Evolutionary conservation across 2,329 filamentous ascomycete genomes (phyloP).

Genomic region (Zarea fungicola): DNA sequence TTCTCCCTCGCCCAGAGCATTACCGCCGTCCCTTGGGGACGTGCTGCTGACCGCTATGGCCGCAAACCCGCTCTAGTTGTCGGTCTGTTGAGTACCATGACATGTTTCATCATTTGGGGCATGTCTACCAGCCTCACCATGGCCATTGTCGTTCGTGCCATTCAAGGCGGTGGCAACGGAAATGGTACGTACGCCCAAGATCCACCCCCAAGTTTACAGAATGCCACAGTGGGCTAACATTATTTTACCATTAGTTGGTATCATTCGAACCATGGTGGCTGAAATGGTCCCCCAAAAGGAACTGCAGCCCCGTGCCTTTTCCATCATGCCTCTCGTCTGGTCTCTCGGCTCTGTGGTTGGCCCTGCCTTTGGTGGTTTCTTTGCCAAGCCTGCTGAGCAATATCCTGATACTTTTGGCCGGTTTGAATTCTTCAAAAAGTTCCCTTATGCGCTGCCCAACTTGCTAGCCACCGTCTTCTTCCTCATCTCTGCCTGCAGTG

Average conservation of each 20-base stretch:
- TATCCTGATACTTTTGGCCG: conserved; percentile 66
- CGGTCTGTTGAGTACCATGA: conserved; percentile 73
- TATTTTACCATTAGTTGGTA: conserved; percentile 57
- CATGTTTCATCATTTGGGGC: conserved; percentile 76
- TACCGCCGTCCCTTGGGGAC: conserved; percentile 71
- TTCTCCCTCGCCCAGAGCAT: conserved; percentile 68
- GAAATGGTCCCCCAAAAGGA: conserved; percentile 86
- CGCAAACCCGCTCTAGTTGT: conserved; percentile 76
- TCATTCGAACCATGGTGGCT: conserved; percentile 85
- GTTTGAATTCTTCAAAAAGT: conserved; percentile 63
- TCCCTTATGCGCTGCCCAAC: conserved; percentile 82
- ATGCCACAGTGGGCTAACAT: no score
- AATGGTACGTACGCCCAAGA: conserved; percentile 57
- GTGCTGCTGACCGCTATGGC: conserved; percentile 71
- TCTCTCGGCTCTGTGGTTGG: conserved; percentile 83
- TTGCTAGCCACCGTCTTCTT: conserved; percentile 73
- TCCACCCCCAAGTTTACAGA: neutral
- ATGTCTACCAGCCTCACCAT: conserved; percentile 73
- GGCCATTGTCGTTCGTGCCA: conserved; percentile 70
- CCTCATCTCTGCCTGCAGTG: conserved; percentile 66
- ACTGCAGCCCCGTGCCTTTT: conserved; percentile 83
- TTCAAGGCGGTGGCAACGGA: conserved; percentile 82
- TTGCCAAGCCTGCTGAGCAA: conserved; percentile 74
- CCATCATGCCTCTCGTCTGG: conserved; percentile 88
- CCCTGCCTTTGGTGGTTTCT: conserved; percentile 78